These are phyloP conservation scores for Colletotrichum lindemuthianum DNA, from an alignment of 2,329 filamentous ascomycete genomes.

Conservation along the genomic window DNA sequence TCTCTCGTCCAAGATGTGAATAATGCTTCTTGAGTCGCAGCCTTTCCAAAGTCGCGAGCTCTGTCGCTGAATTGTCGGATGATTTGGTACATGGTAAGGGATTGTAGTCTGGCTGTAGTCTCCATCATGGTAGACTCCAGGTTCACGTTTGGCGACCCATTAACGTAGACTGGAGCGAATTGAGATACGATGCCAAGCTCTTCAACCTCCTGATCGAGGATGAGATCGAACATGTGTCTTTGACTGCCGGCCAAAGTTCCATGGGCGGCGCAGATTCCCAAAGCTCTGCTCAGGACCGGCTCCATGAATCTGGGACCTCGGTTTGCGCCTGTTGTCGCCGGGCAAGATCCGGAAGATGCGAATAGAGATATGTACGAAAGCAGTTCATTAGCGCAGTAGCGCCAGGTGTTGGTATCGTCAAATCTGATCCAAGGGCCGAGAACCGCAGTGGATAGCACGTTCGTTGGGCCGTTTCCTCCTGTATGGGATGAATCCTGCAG, in stretches of 20 bases:
- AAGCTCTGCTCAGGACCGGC: slow-evolving; percentile 5
- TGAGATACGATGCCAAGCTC: slow-evolving; percentile 1
- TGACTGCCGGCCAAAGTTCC: slow-evolving; percentile 1
- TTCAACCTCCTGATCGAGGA: slow-evolving; percentile 9
- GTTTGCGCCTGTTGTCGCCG: neutral
- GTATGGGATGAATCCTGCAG: neutral
- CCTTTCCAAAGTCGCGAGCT: neutral
- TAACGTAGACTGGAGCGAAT: neutral
- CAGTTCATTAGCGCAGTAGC: slow-evolving; percentile 20
- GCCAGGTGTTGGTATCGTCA: slow-evolving; percentile 12
- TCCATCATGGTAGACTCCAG: neutral
- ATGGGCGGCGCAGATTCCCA: slow-evolving; percentile 21
- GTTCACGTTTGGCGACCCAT: neutral
- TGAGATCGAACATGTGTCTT: neutral
- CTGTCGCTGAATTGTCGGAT: slow-evolving; percentile 15
- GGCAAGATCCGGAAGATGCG: slow-evolving; percentile 7
- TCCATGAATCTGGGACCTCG: neutral
- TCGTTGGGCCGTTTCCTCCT: neutral
- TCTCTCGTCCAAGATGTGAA: slow-evolving; percentile 20
- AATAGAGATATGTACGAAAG: slow-evolving; percentile 24
- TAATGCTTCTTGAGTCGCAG: slow-evolving; percentile 4
- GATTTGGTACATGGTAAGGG: slow-evolving; percentile 22
- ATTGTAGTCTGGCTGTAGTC: slow-evolving; percentile 1
- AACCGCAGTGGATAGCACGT: neutral
- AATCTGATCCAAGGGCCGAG: slow-evolving; percentile 14